Conservation (phyloP, 805 yeast genomes). For the Candida pini region DNA sequence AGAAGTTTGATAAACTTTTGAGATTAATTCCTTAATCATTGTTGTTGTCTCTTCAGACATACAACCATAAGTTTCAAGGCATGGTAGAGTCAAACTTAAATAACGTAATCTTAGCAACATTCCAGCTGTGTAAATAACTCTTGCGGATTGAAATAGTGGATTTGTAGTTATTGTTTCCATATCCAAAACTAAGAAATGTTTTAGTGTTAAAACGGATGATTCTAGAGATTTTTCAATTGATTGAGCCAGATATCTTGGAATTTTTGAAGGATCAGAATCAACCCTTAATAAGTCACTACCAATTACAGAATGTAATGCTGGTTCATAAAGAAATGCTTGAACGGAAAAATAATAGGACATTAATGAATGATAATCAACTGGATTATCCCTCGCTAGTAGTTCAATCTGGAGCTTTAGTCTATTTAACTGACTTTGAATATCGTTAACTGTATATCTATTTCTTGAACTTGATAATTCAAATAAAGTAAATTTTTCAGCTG, state of each 20-base stretch:
- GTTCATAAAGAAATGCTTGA: slow-evolving; percentile 64
- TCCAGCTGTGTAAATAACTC: slow-evolving; percentile 62
- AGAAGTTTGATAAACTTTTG: slow-evolving; percentile 24
- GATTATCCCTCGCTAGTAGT: slow-evolving; percentile 15
- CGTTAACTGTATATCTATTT: slow-evolving; percentile 37
- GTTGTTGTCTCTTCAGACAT: slow-evolving; percentile 41
- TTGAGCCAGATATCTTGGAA: slow-evolving; percentile 28
- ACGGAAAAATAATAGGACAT: slow-evolving; percentile 54
- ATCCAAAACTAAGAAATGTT: slow-evolving; percentile 40
- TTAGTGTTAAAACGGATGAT: slow-evolving; percentile 47
- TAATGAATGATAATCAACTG: slow-evolving; percentile 32
- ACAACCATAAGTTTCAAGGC: slow-evolving; percentile 35
- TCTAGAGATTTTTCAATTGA: slow-evolving; percentile 47
- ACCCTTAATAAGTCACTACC: slow-evolving; percentile 6
- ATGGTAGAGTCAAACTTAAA: slow-evolving; percentile 48
- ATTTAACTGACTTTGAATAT: slow-evolving; percentile 44
- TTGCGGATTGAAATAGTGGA: slow-evolving; percentile 52
- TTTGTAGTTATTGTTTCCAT: slow-evolving; percentile 45
- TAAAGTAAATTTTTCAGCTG: slow-evolving; percentile 30
- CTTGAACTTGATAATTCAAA: slow-evolving; percentile 22
- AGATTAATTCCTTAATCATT: slow-evolving; percentile 21
- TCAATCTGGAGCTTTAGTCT: slow-evolving; percentile 34
- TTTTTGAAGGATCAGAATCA: slow-evolving; percentile 5
- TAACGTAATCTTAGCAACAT: slow-evolving; percentile 53
- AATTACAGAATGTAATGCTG: slow-evolving; percentile 24